Evolutionary conservation across 108 stramenopile species (phyloP).

Genomic region (Hondaea fermentalgiana): DNA sequence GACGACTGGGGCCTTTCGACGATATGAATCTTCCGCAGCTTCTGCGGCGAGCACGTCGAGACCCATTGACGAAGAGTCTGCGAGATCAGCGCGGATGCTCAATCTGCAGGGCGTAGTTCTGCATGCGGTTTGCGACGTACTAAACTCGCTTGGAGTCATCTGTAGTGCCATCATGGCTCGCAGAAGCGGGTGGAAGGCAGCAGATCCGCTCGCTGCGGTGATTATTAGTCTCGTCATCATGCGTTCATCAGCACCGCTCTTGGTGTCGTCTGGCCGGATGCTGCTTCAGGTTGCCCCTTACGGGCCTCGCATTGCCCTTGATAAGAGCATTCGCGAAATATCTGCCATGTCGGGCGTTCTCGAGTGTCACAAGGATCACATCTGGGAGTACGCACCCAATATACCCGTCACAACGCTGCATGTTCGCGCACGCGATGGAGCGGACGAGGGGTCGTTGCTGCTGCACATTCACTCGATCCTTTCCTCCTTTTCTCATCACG

Average conservation of each 20-base stretch:
- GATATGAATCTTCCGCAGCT: not conserved
- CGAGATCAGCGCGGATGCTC: not conserved
- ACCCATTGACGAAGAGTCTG: not conserved
- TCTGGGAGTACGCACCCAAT: not conserved
- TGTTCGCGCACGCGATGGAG: not conserved
- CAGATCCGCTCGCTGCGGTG: not conserved
- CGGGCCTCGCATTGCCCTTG: not conserved
- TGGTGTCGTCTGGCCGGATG: not conserved
- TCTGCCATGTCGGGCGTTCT: not conserved
- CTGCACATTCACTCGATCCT: not conserved
- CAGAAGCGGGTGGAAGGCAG: not conserved
- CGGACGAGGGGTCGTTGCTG: not conserved
- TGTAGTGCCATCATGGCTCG: not conserved
- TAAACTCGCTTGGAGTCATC: not conserved
- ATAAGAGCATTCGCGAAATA: not conserved
- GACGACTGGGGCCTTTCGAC: not conserved
- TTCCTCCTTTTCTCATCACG: not conserved
- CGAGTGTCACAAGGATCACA: not conserved
- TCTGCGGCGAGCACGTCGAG: not conserved
- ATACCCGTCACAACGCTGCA: not conserved
- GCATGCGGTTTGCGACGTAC: not conserved
- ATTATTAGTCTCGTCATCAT: not conserved
- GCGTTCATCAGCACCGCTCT: not conserved
- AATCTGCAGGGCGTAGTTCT: not conserved
- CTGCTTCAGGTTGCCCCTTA: not conserved